A percentile compares a stretch with the other conserved stretches of the same genome.
Evolutionary conservation across 1,284 basidiomycete species (phyloP).

Genomic region (Fomitopsis palustris): DNA sequence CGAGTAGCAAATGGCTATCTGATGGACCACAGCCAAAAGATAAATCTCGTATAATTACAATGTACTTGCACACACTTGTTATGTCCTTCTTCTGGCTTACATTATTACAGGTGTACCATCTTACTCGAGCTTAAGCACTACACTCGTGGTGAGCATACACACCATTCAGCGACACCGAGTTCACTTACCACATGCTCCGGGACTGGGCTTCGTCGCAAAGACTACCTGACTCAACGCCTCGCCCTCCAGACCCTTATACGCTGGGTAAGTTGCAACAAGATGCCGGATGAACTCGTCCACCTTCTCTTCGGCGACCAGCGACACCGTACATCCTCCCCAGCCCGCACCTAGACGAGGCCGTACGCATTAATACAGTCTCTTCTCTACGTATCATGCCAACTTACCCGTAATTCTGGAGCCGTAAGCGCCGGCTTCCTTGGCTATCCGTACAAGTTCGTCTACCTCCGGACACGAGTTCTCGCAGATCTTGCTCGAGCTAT

Average conservation of each 20-base stretch:
- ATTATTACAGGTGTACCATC: background rate
- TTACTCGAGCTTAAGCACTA: background rate
- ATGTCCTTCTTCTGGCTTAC: background rate
- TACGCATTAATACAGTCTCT: background rate
- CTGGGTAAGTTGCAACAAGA: conserved; percentile 56
- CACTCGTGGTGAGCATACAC: background rate
- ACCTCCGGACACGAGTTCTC: conserved; percentile 81
- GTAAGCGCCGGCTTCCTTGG: conserved; percentile 67
- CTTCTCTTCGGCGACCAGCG: conserved; percentile 67
- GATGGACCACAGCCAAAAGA: too few relatives aligned
- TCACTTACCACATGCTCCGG: conserved; percentile 74
- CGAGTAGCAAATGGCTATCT: too few relatives aligned
- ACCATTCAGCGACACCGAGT: background rate
- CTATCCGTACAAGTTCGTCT: conserved; percentile 61
- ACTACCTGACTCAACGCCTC: conserved; percentile 66
- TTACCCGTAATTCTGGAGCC: conserved; percentile 75
- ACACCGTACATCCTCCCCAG: conserved; percentile 90
- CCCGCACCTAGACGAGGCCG: conserved; percentile 56
- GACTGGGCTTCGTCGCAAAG: conserved; percentile 84
- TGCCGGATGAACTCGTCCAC: conserved; percentile 67
- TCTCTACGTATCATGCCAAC: background rate
- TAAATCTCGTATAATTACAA: background rate
- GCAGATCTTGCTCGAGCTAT: conserved; percentile 62
- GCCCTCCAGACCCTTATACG: conserved; percentile 58
- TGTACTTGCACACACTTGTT: background rate